Base-by-base conservation (phyloP, 345 rosid species). In the Dipteronia dyeriana region DNA sequence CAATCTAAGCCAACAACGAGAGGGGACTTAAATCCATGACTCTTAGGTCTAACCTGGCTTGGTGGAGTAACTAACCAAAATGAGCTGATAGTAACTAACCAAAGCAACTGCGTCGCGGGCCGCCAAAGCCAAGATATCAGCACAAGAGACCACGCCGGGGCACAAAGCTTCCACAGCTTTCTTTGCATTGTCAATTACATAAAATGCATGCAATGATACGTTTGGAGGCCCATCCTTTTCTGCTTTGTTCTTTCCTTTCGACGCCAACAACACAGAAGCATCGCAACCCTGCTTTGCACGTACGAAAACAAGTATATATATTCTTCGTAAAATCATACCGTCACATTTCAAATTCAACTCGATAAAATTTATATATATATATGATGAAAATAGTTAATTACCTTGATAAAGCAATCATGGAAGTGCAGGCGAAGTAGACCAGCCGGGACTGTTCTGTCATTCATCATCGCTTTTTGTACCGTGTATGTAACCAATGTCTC, bases 141-240 rank as follows among this genome's bases (percentile, higher is more conserved):
- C 98, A 78, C 99, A 93, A 65, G 99, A 95, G 74, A 95, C 94
- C 0, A 90, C 84, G n/a, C 94, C 92, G 0, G 94, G 97, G 76
- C 98, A 93, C 77, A 75, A 23, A 19, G 84, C 88, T 84, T 95
- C 99, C 29, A 91, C 78, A 1, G 91, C 92, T 61, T 87, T 84
- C 87, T 93, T 95, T 7, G 98, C 98, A 77, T 83, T 79, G 82
- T 90, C 94, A 73, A 93, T 90, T 7, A 91, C 97, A 75, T 91
- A 88, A 75, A 95, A 93, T 3, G 97, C 98, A 82, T 90, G 99
- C 71, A 93, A 77, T 20, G n/a, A n/a, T n/a, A n/a, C n/a, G n/a
- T n/a, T n/a, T n/a, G 98, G 97, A 76, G 95, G 97, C n/a, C 95
- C 97, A 71, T 90, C 97, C 79, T 95, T 95, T 83, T 93, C 98